Percentiles rank a stretch among this genome's conserved stretches.
Evolutionary conservation across 208 protist species (phyloP).

Genomic region (Strigomonas culicis): DNA sequence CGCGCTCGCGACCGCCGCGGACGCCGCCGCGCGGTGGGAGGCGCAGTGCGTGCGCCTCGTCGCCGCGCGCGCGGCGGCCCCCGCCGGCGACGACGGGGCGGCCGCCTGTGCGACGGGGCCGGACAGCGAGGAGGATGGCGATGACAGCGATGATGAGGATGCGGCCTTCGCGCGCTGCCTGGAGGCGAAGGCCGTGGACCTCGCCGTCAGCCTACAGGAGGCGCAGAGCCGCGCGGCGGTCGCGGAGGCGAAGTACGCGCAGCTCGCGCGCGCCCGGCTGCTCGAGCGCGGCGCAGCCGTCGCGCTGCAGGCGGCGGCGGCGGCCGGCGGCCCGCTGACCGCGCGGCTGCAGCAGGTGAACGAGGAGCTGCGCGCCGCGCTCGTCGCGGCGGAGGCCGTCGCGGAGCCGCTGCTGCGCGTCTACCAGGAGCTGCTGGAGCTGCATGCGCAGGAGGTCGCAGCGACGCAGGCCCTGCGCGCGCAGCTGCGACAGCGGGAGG

Average conservation of each 20-base stretch:
- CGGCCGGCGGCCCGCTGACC: slow-evolving; percentile 17
- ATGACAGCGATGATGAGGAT: too few relatives aligned
- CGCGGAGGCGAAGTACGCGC: slow-evolving; percentile 7
- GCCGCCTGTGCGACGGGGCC: too few relatives aligned
- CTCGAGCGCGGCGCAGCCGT: slow-evolving; percentile 9
- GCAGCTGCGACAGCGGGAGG: neutral
- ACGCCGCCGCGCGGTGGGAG: slow-evolving; percentile 25
- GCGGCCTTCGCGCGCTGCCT: slow-evolving; percentile 18
- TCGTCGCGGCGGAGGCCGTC: slow-evolving; percentile 15
- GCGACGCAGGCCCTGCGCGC: neutral
- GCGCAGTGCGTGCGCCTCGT: neutral
- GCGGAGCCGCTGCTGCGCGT: slow-evolving; percentile 11
- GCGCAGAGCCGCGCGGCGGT: slow-evolving; percentile 21
- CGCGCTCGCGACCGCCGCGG: slow-evolving; percentile 23
- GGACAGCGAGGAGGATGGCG: too few relatives aligned
- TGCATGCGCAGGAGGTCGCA: slow-evolving; percentile 11
- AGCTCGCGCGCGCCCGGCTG: slow-evolving; percentile 3
- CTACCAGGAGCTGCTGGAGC: slow-evolving; percentile 23
- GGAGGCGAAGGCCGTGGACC: slow-evolving; percentile 59
- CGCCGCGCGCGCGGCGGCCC: too few relatives aligned
- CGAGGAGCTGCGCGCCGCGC: slow-evolving; percentile 13
- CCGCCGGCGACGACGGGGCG: too few relatives aligned
- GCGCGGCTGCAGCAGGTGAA: slow-evolving; percentile 15
- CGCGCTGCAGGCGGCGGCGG: slow-evolving; percentile 15
- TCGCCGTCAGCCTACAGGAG: slow-evolving; percentile 42